Conservation (phyloP, 2,329 filamentous ascomycete genomes). For the Trichoderma asperellum region DNA sequence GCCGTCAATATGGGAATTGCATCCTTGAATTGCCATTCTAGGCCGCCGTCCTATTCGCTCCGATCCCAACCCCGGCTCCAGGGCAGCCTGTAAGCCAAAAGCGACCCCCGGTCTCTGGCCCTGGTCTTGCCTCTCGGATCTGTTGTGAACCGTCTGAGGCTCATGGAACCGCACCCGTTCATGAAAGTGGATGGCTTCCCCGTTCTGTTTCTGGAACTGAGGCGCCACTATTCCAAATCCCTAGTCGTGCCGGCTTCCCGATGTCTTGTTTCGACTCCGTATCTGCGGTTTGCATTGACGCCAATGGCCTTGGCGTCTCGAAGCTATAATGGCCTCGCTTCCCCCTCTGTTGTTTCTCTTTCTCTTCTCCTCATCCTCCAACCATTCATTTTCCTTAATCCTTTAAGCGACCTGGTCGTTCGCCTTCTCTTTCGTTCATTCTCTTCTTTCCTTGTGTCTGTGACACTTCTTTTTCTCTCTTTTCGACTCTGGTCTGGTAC, state of each 20-base stretch:
- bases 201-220: conserved; percentile 25
- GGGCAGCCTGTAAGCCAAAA: conserved; percentile 2
- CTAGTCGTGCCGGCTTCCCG: conserved; percentile 36
- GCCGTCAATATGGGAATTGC: not conserved
- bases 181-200: conserved; percentile 15
- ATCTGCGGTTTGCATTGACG: conserved; percentile 42
- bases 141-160: conserved; percentile 20
- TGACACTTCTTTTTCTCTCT: conserved; percentile 56
- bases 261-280: conserved; percentile 40
- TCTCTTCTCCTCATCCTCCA: conserved; percentile 40
- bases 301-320: conserved; percentile 47
- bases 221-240: conserved; percentile 29
- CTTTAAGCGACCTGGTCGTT: conserved; percentile 32
- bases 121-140: conserved; percentile 13
- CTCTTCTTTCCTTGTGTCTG: conserved; percentile 43
- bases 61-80: conserved; percentile 4
- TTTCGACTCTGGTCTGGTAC: conserved; percentile 47
- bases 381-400: conserved; percentile 39
- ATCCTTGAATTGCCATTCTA: conserved; percentile 17
- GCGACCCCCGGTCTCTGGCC: conserved; percentile 8
- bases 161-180: conserved; percentile 12
- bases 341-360: conserved; percentile 36
- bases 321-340: conserved; percentile 37
- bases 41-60: not conserved
- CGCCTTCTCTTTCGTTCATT: conserved; percentile 28